Conservation (phyloP, 768 basidiomycete species). For the Mycena galopus region DNA sequence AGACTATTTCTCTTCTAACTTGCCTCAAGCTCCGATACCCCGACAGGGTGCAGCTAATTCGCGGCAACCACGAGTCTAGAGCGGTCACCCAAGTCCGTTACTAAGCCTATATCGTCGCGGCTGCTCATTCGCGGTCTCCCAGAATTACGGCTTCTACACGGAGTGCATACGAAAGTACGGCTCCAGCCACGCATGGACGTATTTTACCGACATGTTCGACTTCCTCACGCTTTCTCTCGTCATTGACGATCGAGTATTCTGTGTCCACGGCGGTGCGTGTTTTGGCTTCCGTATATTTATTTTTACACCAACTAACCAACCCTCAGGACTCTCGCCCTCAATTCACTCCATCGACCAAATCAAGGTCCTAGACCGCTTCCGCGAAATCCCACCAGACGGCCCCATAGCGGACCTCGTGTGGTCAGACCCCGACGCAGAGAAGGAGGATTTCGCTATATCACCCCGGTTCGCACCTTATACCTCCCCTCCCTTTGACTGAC, state of each 20-base stretch:
- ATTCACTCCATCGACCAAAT: constrained; percentile 99
- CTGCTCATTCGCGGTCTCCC: constrained; percentile 45
- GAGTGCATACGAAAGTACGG: constrained; percentile 99
- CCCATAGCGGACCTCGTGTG: constrained; percentile 99
- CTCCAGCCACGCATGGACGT: constrained; percentile 96
- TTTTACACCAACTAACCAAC: constrained; percentile 19
- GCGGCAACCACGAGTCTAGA: constrained; percentile 97
- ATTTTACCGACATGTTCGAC: constrained; percentile 99
- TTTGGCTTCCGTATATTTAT: neutral
- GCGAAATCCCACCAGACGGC: constrained; percentile 99
- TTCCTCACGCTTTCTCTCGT: constrained; percentile 97
- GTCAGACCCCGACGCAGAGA: constrained; percentile 99
- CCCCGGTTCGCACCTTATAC: constrained; percentile 79
- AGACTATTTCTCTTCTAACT: constrained; percentile 96
- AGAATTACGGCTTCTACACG: constrained; percentile 99
- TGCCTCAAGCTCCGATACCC: constrained; percentile 98
- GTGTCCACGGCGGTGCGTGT: constrained; percentile 92
- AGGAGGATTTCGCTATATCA: constrained; percentile 99
- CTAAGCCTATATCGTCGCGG: constrained; percentile 49
- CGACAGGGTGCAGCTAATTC: constrained; percentile 92
- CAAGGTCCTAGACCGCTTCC: constrained; percentile 98
- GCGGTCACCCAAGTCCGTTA: constrained; percentile 96
- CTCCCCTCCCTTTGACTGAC: too few species aligned
- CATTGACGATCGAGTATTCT: constrained; percentile 99
- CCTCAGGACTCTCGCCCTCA: constrained; percentile 91